A percentile compares a stretch with the other conserved stretches of the same genome.
Evolutionary conservation across 768 basidiomycete genomes (phyloP).

Genomic region (Kwoniella sp.): DNA sequence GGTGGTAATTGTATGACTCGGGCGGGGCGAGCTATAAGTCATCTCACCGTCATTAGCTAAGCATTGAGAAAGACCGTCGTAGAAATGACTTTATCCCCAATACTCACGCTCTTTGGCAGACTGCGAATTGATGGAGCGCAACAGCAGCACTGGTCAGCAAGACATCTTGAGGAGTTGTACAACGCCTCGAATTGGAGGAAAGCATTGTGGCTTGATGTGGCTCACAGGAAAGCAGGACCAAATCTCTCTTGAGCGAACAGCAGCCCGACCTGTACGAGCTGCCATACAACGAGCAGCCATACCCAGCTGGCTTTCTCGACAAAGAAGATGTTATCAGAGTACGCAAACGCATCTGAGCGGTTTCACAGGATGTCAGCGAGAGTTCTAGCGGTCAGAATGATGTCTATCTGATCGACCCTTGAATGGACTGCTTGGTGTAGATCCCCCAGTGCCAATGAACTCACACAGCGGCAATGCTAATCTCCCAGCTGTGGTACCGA

Average conservation of each 20-base stretch:
- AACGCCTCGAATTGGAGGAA: no score
- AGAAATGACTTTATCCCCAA: no score
- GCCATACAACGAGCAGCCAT: conserved; percentile 64
- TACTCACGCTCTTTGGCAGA: conserved; percentile 67
- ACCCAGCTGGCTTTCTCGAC: conserved; percentile 74
- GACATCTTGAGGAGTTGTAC: no score
- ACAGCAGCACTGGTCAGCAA: background rate
- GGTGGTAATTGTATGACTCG: conserved; percentile 82
- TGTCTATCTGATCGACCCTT: no score
- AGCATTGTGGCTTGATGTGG: conserved; percentile 1
- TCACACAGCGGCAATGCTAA: conserved; percentile 74
- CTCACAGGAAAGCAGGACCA: conserved; percentile 75
- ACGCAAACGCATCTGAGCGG: conserved; percentile 71
- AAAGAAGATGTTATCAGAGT: conserved; percentile 83
- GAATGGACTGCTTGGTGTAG: no score
- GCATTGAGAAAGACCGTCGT: no score
- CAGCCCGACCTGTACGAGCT: conserved; percentile 66
- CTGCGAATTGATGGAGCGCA: background rate
- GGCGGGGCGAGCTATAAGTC: conserved; percentile 61
- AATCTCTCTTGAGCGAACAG: conserved; percentile 73
- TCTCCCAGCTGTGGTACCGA: conserved; percentile 74
- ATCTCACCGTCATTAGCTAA: background rate
- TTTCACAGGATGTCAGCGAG: background rate
- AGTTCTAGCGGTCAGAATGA: background rate
- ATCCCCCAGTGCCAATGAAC: no score